Percentiles rank a stretch among this genome's conserved stretches.
Evolutionary conservation across 371 early-diverging fungal species (phyloP).

Genomic region (Apophysomyces trapeziformis): DNA sequence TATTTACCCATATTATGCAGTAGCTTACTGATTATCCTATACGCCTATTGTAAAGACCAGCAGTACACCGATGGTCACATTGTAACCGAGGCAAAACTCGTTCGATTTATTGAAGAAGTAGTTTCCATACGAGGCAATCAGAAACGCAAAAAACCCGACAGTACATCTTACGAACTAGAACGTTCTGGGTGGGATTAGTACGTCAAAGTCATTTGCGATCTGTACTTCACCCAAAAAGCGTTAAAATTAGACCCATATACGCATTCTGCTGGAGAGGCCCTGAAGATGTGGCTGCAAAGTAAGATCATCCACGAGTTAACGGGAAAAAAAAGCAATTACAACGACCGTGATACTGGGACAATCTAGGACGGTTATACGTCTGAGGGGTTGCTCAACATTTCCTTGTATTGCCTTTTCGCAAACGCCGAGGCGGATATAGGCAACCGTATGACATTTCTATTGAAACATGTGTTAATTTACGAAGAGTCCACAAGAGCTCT

Average conservation of each 20-base stretch:
- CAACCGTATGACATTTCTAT: neutral
- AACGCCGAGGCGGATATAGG: neutral
- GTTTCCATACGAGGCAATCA: neutral
- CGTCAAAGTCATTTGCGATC: neutral
- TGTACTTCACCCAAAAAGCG: neutral
- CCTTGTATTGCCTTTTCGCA: neutral
- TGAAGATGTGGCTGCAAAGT: neutral
- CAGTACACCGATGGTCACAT: neutral
- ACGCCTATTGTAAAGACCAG: neutral
- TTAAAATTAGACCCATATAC: neutral
- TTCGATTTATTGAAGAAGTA: neutral
- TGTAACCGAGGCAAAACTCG: neutral
- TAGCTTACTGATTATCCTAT: neutral
- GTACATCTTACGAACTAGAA: neutral
- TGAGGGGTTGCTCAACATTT: neutral
- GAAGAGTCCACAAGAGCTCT: neutral
- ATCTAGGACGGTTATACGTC: neutral
- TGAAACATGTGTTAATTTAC: neutral
- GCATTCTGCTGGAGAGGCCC: neutral
- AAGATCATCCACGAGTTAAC: neutral
- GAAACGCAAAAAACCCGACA: neutral
- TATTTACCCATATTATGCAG: neutral
- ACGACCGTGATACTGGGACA: neutral
- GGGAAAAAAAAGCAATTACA: neutral
- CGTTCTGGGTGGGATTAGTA: neutral